Evolutionary conservation across 192 early-diverging fungal species (phyloP), one percentile per base, ranked within the genome.

Genomic region (Coemansia guatemalensis): DNA sequence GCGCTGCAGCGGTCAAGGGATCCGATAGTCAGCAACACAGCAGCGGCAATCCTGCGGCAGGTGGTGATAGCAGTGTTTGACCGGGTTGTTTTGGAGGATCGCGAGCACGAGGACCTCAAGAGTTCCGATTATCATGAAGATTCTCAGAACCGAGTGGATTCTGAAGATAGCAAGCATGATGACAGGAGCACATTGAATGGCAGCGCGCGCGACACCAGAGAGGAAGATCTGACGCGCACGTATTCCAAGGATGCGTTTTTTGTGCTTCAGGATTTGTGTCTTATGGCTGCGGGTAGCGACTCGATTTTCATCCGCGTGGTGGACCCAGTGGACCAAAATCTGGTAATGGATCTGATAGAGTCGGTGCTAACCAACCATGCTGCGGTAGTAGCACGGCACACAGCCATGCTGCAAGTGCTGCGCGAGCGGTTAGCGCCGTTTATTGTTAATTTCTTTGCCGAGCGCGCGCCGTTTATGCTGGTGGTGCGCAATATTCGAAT

Each of bases 371-470:
- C 85, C 9, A 90, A 90, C 69, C 92, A 95, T 72, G 83, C 84
- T 30, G 74, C 75, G 26, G 81, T 95, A 4, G 92, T 99, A 69
- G 80, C 84, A 62, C 67, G 90, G 87, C 91, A 96, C 74, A 65
- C 83, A 22, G 88, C 89, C 29, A 86, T 97, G 73, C 63, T 81
- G 21, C 71, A 75, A 4, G 60, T 93, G 4, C 65, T 99, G 55
- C 83, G 89, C 47, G 92, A 95, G 63, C 84, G 88, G 3, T 84
- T 96, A 25, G 95, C 94, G 54, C 95, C 97, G 7, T 69, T 94
- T 35, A 82, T 97, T 27, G 95, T 98, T 66, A 90, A 91, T n/a
- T 95, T 97, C 66, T 94, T 94, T 5, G 93, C 94, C n/a, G 90
- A 93, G 48, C 73, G 75, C 22, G 55, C 73, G 21, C 88, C 95